These are phyloP conservation scores for Ettlia oleoabundans DNA, from an alignment of 139 green algal genomes.

Conservation along the genomic window DNA sequence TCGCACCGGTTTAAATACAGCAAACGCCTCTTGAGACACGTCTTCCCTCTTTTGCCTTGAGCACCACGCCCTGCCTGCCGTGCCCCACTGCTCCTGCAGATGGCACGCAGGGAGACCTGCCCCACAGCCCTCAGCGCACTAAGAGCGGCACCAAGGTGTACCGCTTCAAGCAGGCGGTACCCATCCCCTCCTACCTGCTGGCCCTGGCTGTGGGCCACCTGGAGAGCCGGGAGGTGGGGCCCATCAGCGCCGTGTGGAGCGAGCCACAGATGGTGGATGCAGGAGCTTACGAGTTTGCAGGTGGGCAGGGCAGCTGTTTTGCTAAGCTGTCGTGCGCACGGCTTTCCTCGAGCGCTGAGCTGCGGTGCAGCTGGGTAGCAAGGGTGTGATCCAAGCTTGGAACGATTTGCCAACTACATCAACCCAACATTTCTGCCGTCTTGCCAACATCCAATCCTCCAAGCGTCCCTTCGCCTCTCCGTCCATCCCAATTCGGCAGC, in stretches of 20 bases:
- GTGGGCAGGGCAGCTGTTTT: background rate
- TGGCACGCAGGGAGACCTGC: background rate
- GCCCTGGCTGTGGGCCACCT: conserved; percentile 90
- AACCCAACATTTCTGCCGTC: too few relatives aligned
- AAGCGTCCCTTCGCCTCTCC: too few relatives aligned
- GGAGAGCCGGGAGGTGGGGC: conserved; percentile 59
- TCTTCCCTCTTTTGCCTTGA: too few relatives aligned
- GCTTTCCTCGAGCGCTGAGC: background rate
- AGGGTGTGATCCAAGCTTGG: too few relatives aligned
- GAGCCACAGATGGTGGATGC: conserved; percentile 89
- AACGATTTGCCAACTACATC: too few relatives aligned
- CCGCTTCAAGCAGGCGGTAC: conserved; percentile 46
- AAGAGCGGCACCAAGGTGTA: conserved; percentile 1
- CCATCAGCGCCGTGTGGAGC: conserved; percentile 64
- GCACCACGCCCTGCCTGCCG: background rate
- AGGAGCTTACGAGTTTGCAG: conserved; percentile 85
- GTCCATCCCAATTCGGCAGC: background rate
- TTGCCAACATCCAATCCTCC: too few relatives aligned
- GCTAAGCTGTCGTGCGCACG: background rate
- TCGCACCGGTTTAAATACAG: too few relatives aligned
- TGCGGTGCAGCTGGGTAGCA: too few relatives aligned
- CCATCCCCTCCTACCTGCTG: conserved; percentile 93
- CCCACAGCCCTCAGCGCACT: background rate
- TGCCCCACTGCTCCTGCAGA: background rate
- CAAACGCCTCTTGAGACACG: too few relatives aligned